These are phyloP conservation scores for Auricularia sp. DNA, from an alignment of 768 basidiomycete genomes.

Conservation along the genomic window DNA sequence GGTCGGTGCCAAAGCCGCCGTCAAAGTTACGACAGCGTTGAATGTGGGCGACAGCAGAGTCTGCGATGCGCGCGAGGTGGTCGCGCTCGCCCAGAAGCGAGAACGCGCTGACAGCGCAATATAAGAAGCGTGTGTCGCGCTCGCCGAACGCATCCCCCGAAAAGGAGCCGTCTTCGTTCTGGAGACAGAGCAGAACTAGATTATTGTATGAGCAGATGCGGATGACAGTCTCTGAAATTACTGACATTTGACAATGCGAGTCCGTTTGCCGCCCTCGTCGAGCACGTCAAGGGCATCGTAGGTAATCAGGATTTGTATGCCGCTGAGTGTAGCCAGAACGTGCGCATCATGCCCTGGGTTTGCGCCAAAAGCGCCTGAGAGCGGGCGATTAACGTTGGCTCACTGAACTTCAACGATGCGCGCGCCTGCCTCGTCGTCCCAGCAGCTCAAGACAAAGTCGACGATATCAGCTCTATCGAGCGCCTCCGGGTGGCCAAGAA, in stretches of 20 bases:
- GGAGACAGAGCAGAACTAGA: conserved; percentile 72
- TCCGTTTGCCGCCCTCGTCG: conserved; percentile 31
- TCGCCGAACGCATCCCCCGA: conserved; percentile 91
- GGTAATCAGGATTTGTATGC: conserved; percentile 82
- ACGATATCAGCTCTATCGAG: conserved; percentile 78
- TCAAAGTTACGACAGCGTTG: conserved; percentile 83
- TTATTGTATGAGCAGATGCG: neutral
- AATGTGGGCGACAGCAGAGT: conserved; percentile 64
- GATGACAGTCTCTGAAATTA: conserved; percentile 6
- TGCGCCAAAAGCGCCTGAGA: conserved; percentile 78
- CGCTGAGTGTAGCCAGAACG: conserved; percentile 76
- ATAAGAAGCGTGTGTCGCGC: conserved; percentile 82
- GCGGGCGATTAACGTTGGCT: neutral
- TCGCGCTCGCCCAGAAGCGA: conserved; percentile 71
- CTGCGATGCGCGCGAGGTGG: conserved; percentile 42
- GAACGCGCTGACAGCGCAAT: conserved; percentile 75
- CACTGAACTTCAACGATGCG: neutral
- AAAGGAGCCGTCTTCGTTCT: conserved; percentile 80
- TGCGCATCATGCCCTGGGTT: conserved; percentile 93
- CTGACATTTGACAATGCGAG: conserved; percentile 67
- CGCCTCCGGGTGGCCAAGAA: conserved; percentile 72
- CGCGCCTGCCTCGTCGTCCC: conserved; percentile 84
- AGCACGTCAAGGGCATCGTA: conserved; percentile 71
- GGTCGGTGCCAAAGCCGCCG: conserved; percentile 78
- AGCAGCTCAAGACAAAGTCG: conserved; percentile 85